Percentiles rank a stretch among this genome's conserved stretches.
Evolutionary conservation across 805 yeast species (phyloP).

Genomic region (Ogataea henricii): DNA sequence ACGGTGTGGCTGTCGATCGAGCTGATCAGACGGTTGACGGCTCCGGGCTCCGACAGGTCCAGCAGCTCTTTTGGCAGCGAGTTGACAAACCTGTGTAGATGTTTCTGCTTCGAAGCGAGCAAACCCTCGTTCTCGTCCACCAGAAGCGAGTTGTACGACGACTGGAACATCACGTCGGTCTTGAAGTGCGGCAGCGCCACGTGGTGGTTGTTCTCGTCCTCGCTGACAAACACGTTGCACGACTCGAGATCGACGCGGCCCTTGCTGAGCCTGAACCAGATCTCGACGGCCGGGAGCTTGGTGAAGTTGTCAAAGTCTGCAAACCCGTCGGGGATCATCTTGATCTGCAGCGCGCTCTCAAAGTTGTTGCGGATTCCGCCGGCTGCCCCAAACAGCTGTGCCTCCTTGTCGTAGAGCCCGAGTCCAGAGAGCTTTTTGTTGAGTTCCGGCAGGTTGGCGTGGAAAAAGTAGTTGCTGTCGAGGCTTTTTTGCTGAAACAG

Average conservation of each 20-base stretch:
- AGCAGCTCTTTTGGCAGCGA: constrained; percentile 24
- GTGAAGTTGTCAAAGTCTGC: constrained; percentile 23
- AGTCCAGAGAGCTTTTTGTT: constrained; percentile 26
- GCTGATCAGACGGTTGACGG: constrained; percentile 19
- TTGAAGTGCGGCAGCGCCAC: constrained; percentile 29
- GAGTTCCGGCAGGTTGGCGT: constrained; percentile 29
- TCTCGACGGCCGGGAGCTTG: constrained; percentile 33
- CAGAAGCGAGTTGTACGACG: constrained; percentile 31
- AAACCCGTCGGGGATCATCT: constrained; percentile 36
- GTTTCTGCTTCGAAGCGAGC: constrained; percentile 20
- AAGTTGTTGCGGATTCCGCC: constrained; percentile 35
- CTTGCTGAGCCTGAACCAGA: constrained; percentile 32
- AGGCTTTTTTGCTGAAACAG: constrained; percentile 20
- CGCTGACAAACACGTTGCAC: constrained; percentile 30
- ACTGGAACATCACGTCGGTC: constrained; percentile 35
- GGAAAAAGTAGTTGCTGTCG: constrained; percentile 24
- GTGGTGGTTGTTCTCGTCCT: constrained; percentile 30
- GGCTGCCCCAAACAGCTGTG: constrained; percentile 30
- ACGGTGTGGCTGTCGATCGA: constrained; percentile 20
- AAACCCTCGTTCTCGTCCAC: constrained; percentile 21
- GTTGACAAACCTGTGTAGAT: constrained; percentile 24
- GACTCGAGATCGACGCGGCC: constrained; percentile 21
- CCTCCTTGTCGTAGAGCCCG: constrained; percentile 25
- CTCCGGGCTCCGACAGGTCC: constrained; percentile 22
- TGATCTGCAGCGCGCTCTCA: constrained; percentile 31